A percentile compares a stretch with the other conserved stretches of the same genome.
phyloP scores from a whole-genome alignment of 1,139 yeast species.

The Williopsis jadinii region DNA sequence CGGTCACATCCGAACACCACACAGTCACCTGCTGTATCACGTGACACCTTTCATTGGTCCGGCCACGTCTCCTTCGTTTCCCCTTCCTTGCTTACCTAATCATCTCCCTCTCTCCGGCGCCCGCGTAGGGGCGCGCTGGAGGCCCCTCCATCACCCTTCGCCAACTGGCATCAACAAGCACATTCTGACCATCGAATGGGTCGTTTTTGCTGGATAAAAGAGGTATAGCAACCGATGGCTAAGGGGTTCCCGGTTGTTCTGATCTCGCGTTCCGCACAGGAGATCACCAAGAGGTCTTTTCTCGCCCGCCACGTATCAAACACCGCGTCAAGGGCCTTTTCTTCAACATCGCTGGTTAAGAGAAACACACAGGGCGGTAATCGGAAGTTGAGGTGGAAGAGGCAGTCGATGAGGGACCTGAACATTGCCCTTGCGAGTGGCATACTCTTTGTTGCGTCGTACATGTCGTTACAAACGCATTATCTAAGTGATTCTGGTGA shows the following conservation, averaged over 20 bases:
- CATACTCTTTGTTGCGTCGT: conserved; percentile 29
- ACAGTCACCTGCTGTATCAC: too few species aligned
- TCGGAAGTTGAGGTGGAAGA: not conserved
- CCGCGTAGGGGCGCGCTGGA: too few species aligned
- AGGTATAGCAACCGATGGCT: not conserved
- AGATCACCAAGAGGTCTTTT: not conserved
- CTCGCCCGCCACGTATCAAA: too few species aligned
- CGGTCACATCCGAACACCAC: too few species aligned
- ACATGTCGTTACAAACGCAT: conserved; percentile 26
- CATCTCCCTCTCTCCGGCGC: too few species aligned
- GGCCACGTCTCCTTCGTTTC: too few species aligned
- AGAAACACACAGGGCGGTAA: not conserved
- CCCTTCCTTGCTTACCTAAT: not conserved
- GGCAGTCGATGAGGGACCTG: conserved; percentile 17
- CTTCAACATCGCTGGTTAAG: too few species aligned
- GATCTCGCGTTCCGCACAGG: not conserved
- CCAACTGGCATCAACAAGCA: not conserved
- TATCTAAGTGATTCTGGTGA: conserved; percentile 20
- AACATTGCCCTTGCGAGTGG: conserved; percentile 29
- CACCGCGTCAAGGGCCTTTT: too few species aligned
- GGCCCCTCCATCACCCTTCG: not conserved
- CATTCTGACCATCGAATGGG: too few species aligned
- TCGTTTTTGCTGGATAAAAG: too few species aligned
- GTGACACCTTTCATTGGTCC: too few species aligned
- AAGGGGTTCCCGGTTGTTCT: not conserved